Evolutionary conservation across 345 rosid genomes (phyloP), one percentile per base, ranked within the genome.

Genomic region (Eucalyptus albens): DNA sequence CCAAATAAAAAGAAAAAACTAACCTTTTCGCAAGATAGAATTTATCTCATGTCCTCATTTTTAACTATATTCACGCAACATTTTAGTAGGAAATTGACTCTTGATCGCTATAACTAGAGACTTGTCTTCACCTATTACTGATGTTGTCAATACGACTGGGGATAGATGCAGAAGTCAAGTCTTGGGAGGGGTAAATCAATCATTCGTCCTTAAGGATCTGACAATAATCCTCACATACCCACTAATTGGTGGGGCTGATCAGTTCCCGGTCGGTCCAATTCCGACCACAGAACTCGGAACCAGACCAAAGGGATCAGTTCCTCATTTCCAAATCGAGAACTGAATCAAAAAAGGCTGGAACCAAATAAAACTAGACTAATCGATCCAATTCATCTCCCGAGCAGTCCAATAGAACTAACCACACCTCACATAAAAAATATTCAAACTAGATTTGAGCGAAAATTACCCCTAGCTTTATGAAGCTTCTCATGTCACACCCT

Each of bases 241-340:
- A 53, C 56, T 53, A 53, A 53, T 53, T 53, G 24, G 56, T 53
- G 40, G 62, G 27, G 27, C 2, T 56, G 27, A 56, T 56, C 1
- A 10, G 5, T 21, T 21, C 11, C 6, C 1, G 6, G 1, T 22
- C 5, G 1, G 1, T 56, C 27, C 27, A 9, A 56, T 22, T 21
- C 62, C 8, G 0, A 56, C 62, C 62, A 9, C 27, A 56, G 1
- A 56, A 21, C 2, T 5, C 1, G 13, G 6, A 56, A 56, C 19
- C 3, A 5, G 27, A 56, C 27, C 1, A 0, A 24, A 56, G 11
- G 27, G 27, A 56, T 24, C 0, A 2, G 12, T 9, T 56, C 27
- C 62, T 21, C 27, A 56, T 56, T 56, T 56, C 27, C 12, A 56
- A 9, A 56, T 56, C 8, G 1, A 56, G 11, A 26, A 56, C 3